Conservation (phyloP, 345 rosid genomes). For the Moringa oleifera region DNA sequence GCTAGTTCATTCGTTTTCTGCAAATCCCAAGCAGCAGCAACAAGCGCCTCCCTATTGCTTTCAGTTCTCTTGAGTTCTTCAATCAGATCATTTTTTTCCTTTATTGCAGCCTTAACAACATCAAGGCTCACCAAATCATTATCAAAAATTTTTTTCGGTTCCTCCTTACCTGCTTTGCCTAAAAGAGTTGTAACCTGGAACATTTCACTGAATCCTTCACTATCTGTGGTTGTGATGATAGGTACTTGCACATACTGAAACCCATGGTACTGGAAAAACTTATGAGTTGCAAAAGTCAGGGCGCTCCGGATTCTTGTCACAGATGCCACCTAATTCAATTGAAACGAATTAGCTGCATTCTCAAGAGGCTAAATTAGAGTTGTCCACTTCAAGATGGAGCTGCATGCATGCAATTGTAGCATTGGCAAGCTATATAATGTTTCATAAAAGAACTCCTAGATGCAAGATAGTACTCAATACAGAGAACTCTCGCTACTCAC, state of each 20-base stretch:
- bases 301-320: slow-evolving; percentile 65
- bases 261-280: slow-evolving; percentile 62
- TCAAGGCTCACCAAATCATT: slow-evolving; percentile 43
- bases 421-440: too few species aligned
- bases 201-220: slow-evolving; percentile 54
- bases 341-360: neutral
- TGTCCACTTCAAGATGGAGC: too few species aligned
- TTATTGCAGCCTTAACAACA: slow-evolving; percentile 52
- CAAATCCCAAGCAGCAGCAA: slow-evolving; percentile 63
- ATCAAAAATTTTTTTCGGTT: slow-evolving; percentile 17
- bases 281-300: slow-evolving; percentile 55
- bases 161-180: slow-evolving; percentile 30
- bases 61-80: slow-evolving; percentile 77
- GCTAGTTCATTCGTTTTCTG: slow-evolving; percentile 63
- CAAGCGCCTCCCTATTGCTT: slow-evolving; percentile 72
- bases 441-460: too few species aligned
- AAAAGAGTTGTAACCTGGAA: slow-evolving; percentile 53
- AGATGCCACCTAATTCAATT: slow-evolving; percentile 57
- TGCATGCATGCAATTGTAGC: too few species aligned
- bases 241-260: slow-evolving; percentile 78
- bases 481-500: too few species aligned
- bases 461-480: too few species aligned
- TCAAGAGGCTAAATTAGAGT: too few species aligned
- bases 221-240: slow-evolving; percentile 60
- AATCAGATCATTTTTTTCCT: slow-evolving; percentile 53